Evolutionary conservation across 768 basidiomycete species (phyloP), one percentile per base, ranked within the genome.

Genomic region (Rhodosporidiobolus odoratus): DNA sequence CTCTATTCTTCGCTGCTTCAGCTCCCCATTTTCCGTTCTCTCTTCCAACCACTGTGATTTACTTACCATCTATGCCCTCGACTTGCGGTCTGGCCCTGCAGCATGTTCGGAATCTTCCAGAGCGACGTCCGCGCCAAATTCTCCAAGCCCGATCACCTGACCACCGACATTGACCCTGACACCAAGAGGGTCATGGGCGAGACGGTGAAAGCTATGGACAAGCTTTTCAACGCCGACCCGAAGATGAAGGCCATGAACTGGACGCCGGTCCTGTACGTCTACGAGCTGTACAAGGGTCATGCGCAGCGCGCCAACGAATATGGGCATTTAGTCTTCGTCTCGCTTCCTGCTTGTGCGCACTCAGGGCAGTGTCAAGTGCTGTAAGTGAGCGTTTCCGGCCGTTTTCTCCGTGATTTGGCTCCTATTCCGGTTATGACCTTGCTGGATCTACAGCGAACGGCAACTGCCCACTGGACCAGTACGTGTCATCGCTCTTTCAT

Each of bases 391-490:
- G 27, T 53, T 32, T 23, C 52, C 9, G 27, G 27, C 52, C 23
- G n/a, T n/a, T n/a, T n/a, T n/a, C n/a, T n/a, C n/a, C n/a, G n/a
- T n/a, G n/a, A n/a, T n/a, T n/a, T n/a, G n/a, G n/a, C 34, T 9
- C 52, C 52, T 32, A 10, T 53, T 9, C 12, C 27, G 9, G 27
- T 32, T 13, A 27, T 32, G 52, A 12, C 21, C 48, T 53, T 53
- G 27, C 8, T 53, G 27, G 35, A 37, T 21, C 17, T 23, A n/a
- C 54, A 57, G 54, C 54, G 21, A 57, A 38, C 54, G 54, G 54
- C 34, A 57, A 57, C 54, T 57, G 54, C 54, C 54, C 54, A 37
- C 54, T 57, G 35, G 54, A 57, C 54, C 54, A 57, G 48, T 50
- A 9, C 48, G 48, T 13, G 21, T 25, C 48, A 50, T 15, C 12